Percentiles rank a stretch among this genome's conserved stretches.
These are phyloP conservation scores for Rhizopus microsporus DNA, from an alignment of 371 early-diverging fungal genomes.

Conservation along the genomic window DNA sequence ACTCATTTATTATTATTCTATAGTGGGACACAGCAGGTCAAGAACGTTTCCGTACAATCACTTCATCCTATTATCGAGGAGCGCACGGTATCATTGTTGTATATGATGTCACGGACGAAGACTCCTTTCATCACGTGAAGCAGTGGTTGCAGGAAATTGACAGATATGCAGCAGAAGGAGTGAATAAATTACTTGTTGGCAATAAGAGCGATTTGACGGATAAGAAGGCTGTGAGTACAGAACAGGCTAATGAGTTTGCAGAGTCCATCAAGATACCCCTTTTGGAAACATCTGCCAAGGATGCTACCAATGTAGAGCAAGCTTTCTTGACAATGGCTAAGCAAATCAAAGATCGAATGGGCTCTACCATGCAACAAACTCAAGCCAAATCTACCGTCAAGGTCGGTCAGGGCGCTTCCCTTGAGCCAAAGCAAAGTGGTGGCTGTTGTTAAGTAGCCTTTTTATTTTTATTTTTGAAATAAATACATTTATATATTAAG, in stretches of 20 bases:
- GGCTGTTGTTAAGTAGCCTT: conserved; percentile 43
- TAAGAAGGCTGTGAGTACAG: conserved; percentile 71
- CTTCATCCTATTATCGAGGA: conserved; percentile 98
- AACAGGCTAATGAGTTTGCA: conserved; percentile 75
- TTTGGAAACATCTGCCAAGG: conserved; percentile 92
- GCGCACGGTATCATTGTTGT: conserved; percentile 99
- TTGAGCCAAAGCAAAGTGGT: conserved; percentile 46
- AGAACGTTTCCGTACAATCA: conserved; percentile 99
- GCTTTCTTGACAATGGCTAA: conserved; percentile 93
- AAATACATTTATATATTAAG: too few species aligned
- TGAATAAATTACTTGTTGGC: conserved; percentile 94
- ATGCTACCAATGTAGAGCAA: conserved; percentile 92
- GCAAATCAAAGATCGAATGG: conserved; percentile 73
- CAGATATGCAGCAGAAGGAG: conserved; percentile 90
- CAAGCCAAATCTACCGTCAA: conserved; percentile 48
- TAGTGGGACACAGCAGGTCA: conserved; percentile 99
- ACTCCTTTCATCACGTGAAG: conserved; percentile 93
- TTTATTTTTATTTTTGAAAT: too few species aligned
- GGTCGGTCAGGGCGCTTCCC: conserved; percentile 46
- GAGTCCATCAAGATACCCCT: conserved; percentile 82
- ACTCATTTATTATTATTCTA: background rate
- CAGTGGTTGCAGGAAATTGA: conserved; percentile 97
- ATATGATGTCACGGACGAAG: conserved; percentile 97
- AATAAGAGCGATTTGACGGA: conserved; percentile 96
- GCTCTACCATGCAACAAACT: conserved; percentile 39